These are phyloP conservation scores for Amylocystis lapponica DNA, from an alignment of 768 basidiomycete genomes.

Conservation along the genomic window DNA sequence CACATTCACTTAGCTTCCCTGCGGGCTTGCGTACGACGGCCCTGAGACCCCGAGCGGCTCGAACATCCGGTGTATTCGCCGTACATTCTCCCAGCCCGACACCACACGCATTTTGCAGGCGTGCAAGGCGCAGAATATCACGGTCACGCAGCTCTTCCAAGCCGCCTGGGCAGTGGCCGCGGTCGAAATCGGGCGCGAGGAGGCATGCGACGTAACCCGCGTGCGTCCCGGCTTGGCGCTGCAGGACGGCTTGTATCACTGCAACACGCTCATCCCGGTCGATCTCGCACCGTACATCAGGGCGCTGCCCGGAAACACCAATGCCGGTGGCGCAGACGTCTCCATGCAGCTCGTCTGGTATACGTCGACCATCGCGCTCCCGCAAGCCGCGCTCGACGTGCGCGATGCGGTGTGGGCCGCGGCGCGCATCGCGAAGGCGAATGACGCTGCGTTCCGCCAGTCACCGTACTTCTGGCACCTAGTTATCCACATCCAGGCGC, in stretches of 20 bases:
- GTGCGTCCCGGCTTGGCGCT: no score
- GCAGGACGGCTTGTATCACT: no score
- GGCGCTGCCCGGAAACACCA: background rate
- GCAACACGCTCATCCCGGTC: background rate
- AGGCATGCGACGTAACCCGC: no score
- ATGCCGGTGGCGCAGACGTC: background rate
- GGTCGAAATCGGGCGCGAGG: no score
- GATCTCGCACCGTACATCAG: no score
- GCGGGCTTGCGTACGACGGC: no score
- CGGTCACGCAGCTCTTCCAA: background rate
- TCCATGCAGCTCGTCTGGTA: no score
- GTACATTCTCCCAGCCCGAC: background rate
- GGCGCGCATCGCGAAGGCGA: background rate
- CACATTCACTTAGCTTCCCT: no score
- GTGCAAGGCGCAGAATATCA: slow-evolving; percentile 2
- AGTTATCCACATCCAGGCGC: background rate
- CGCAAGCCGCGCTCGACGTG: no score
- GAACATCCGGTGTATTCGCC: no score
- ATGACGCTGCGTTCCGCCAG: background rate
- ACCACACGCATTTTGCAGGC: background rate
- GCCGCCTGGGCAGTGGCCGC: slow-evolving; percentile 1
- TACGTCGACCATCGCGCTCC: no score
- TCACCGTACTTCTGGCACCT: slow-evolving; percentile 4
- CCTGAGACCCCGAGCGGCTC: no score
- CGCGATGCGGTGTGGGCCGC: background rate